A percentile compares a stretch with the other conserved stretches of the same genome.
These are phyloP conservation scores for Fusarium foetens DNA, from an alignment of 2,329 filamentous ascomycete species.

Conservation along the genomic window DNA sequence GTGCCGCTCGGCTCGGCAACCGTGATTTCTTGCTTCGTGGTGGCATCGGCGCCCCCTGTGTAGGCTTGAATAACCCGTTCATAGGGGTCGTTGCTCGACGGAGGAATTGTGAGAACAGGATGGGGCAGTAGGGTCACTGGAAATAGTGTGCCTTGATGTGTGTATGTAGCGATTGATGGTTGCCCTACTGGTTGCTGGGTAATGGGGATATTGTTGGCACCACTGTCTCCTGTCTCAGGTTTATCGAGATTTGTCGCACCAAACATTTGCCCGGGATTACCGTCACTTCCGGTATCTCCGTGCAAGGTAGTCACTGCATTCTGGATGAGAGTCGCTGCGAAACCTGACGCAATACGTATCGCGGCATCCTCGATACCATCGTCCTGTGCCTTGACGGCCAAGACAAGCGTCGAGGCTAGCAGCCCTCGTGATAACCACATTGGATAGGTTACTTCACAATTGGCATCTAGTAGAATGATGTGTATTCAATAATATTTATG, in stretches of 20 bases:
- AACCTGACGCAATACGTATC: constrained; percentile 4
- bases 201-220: background rate
- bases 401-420: constrained; percentile 24
- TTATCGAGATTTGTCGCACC: constrained; percentile 9
- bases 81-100: constrained; percentile 22
- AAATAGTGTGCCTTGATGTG: background rate
- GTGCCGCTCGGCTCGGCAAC: constrained; percentile 22
- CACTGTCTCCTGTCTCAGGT: background rate
- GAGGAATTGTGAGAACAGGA: constrained; percentile 21
- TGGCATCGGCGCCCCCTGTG: constrained; percentile 14
- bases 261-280: background rate
- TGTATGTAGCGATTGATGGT: constrained; percentile 6
- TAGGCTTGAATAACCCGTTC: constrained; percentile 28
- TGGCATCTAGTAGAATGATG: no score
- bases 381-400: constrained; percentile 16
- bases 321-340: constrained; percentile 11
- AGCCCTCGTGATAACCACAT: constrained; percentile 32
- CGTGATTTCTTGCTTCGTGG: constrained; percentile 24
- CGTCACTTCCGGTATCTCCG: background rate
- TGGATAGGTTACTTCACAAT: background rate
- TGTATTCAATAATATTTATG: no score
- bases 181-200: background rate
- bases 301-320: constrained; percentile 7
- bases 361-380: constrained; percentile 6
- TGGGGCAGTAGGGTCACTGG: constrained; percentile 15